phyloP scores from a whole-genome alignment of 768 basidiomycete species.

The Mycena olivaceomarginata region DNA sequence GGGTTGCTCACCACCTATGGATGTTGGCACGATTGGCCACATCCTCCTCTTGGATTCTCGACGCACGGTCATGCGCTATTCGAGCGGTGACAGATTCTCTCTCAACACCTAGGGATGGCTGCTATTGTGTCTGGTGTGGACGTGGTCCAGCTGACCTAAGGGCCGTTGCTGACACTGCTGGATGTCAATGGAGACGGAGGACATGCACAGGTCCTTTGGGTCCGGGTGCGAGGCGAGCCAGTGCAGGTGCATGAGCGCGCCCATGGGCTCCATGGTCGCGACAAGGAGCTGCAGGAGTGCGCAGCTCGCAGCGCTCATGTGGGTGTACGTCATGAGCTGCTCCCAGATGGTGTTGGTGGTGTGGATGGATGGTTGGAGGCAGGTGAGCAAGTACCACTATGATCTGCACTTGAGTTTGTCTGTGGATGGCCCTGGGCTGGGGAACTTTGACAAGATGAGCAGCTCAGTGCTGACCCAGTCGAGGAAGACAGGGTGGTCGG shows the following conservation, averaged over 20 bases:
- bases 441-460: conserved; percentile 72
- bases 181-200: conserved; percentile 41
- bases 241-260: conserved; percentile 64
- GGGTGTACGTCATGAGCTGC: conserved; percentile 69
- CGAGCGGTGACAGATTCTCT: no score
- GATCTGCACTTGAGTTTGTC: conserved; percentile 25
- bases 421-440: conserved; percentile 14
- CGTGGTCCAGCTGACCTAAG: no score
- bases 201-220: conserved; percentile 49
- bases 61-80: no score
- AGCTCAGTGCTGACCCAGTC: conserved; percentile 93
- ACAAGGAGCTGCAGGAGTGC: conserved; percentile 71
- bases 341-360: conserved; percentile 42
- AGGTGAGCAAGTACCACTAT: conserved; percentile 6
- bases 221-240: conserved; percentile 63
- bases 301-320: conserved; percentile 69
- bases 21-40: no score
- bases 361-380: conserved; percentile 39
- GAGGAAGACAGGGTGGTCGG: conserved; percentile 68
- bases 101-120: no score
- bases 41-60: no score
- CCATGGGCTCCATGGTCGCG: conserved; percentile 78
- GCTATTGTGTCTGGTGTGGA: no score
- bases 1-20: no score
- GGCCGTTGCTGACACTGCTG: no score